These are phyloP conservation scores for Ganoderma boninense DNA, from an alignment of 1,284 basidiomycete species.

Conservation along the genomic window DNA sequence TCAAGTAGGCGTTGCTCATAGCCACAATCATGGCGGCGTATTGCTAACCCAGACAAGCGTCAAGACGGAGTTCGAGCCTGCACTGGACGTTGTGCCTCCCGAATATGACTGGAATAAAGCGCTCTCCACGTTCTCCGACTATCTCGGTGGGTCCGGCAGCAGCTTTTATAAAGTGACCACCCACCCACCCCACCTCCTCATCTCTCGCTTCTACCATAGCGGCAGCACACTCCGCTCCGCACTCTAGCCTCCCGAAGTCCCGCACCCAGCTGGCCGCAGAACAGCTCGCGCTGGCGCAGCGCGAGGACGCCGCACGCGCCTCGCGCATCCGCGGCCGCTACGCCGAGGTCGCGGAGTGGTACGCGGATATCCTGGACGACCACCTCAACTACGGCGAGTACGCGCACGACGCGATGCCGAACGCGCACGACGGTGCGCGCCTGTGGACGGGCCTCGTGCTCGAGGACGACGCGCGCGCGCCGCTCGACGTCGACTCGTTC, in stretches of 20 bases:
- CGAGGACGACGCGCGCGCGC: not conserved
- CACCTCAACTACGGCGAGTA: not conserved
- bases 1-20: not conserved
- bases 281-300: not conserved
- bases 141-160: not conserved
- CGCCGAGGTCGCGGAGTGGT: not conserved
- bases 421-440: not conserved
- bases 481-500: not conserved
- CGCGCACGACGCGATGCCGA: not conserved
- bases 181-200: not conserved
- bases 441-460: not conserved
- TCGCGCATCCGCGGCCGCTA: not conserved
- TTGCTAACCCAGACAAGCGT: not conserved
- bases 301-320: not conserved
- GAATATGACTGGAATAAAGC: not conserved
- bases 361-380: not conserved
- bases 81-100: not conserved
- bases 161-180: not conserved
- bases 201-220: not conserved
- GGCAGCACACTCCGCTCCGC: not conserved
- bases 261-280: not conserved
- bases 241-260: not conserved
- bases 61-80: not conserved
- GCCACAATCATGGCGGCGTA: not conserved
- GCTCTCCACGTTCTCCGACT: not conserved